Base-by-base conservation (phyloP, 805 yeast genomes). In the Brettanomyces sp. region DNA sequence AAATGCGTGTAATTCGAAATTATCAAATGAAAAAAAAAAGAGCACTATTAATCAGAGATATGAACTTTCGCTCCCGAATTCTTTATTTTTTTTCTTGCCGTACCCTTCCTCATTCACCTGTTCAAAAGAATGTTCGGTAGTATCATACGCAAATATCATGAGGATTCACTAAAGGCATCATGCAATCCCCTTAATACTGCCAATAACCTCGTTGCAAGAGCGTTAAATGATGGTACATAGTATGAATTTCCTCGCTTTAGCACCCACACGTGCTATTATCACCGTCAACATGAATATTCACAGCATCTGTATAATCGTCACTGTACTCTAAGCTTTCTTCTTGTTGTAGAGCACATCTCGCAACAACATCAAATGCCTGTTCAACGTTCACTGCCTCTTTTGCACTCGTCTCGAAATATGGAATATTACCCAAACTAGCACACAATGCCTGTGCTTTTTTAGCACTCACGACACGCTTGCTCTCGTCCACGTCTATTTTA, bases 371-470 rank as follows among this genome's bases (percentile, higher is more conserved):
- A 60, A 91, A 91, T 3, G 98, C 98, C 57, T 85, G 81, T 59
- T 90, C 96, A 34, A 91, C 96, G 56, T 95, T 95, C 43, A 90
- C 86, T 13, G 93, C 89, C 63, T 89, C 96, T 69, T 91, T 93
- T 18, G 99, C 99, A 72, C 93, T 82, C n/a, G 99, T 91, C 65
- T 91, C 96, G 60, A 93, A 91, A 49, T 90, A 80, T 3, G 99
- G 98, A 50, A 89, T 72, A 52, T 89, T 87, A 55, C 59, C 79
- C 68, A 62, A 75, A 51, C 69, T 74, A 23, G 60, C 56, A 50
- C 67, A 63, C 41, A 66, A 49, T 42, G 70, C 66, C 49, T 69
- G 67, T 45, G 78, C 73, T 54, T 76, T 76, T 61, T 77, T 77
- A 40, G 70, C 69, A 23, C 76, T 70, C 14, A 82, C 85, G 40